Evolutionary conservation across 1,139 yeast genomes (phyloP), one percentile per base, ranked within the genome.

Genomic region (Eremothecium gossypii): DNA sequence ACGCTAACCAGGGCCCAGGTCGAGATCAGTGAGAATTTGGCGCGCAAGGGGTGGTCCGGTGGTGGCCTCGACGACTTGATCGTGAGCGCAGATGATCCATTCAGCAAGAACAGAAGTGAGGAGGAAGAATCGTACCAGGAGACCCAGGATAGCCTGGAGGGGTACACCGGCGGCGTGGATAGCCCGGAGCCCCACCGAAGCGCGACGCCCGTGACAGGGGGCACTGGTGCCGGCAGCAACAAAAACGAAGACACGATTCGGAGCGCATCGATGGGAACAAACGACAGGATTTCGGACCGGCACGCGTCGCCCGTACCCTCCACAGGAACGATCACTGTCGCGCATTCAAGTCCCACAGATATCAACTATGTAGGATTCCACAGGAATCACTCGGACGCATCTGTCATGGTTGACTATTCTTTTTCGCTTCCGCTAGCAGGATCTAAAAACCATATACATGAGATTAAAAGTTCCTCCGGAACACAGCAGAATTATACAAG

Each of bases 1-100:
- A 71, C 83, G 0, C 68, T 83, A 7, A 77, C 84, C 2, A 66
- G 86, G 41, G 91, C 93, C 1, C 91, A 85, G 55, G 76, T 86
- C 29, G 93, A 84, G 54, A 76, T 85, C 5, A 79, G 77, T 52
- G 95, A 83, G 55, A 81, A 83, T 14, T 76, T 86, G 30, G 94
- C 95, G 0, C 71, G 79, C 44, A 85, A 85, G 58, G 93, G 94
- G 7, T 81, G 89, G 86, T 72, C 83, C 8, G 95, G 94, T 8
- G 91, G 91, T 14, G 95, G 94, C 0, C 63, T 84, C 33, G 94
- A 85, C 55, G 79, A 74, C 27, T 64, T 85, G 41, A 64, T 79
- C 33, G 61, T 70, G n/a, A 60, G 69, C 38, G 69, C 78, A 9
- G 77, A 76, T 2, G 80, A 76, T 52, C 70, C 77, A 2, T 74